A percentile compares a stretch with the other conserved stretches of the same genome.
phyloP scores from a whole-genome alignment of 108 stramenopile species.

The Pseudonitzschia multistriata region DNA sequence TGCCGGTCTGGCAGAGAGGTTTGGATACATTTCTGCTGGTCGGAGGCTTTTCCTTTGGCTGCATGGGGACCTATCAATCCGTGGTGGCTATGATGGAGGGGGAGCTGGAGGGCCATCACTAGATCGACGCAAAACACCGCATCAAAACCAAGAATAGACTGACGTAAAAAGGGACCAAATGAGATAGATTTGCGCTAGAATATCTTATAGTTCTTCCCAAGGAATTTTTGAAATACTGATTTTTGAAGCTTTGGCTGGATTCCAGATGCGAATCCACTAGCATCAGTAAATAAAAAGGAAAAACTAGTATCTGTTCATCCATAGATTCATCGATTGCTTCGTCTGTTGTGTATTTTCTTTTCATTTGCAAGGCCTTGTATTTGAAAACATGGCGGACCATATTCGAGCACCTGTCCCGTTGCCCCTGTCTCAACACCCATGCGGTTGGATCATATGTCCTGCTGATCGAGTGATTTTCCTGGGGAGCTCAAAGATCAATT shows the following conservation, averaged over 20 bases:
- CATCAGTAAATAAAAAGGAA: no score
- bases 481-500: no score
- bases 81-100: conserved; percentile 42
- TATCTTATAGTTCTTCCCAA: no score
- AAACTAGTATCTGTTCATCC: not conserved
- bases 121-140: not conserved
- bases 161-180: no score
- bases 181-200: no score
- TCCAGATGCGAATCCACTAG: no score
- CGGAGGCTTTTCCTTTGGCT: conserved; percentile 57
- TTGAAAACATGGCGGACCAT: conserved; percentile 52
- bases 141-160: no score
- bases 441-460: conserved; percentile 12
- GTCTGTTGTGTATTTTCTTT: conserved; percentile 5
- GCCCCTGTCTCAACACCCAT: conserved; percentile 20
- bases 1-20: conserved; percentile 36
- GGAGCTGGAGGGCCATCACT: conserved; percentile 16
- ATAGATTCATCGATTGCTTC: conserved; percentile 21
- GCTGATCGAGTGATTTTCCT: no score
- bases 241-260: no score
- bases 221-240: no score
- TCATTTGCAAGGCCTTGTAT: conserved; percentile 47
- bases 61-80: conserved; percentile 60
- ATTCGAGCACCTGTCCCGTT: conserved; percentile 28
- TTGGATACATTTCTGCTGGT: conserved; percentile 50